Conservation (phyloP, 2,329 filamentous ascomycete species). For the Fusarium ramigenum region DNA sequence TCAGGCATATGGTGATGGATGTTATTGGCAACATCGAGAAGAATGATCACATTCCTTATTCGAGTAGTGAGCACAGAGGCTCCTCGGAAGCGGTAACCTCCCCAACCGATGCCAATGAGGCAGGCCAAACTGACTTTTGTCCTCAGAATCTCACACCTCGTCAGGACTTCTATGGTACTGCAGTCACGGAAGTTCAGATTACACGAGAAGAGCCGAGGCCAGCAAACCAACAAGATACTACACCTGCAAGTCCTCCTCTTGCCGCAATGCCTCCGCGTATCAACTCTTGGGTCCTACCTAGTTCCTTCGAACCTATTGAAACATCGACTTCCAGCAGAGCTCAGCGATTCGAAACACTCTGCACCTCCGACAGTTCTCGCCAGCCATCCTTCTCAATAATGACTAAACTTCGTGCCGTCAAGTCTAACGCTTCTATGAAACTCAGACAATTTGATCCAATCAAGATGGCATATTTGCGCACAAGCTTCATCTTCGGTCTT, state of each 20-base stretch:
- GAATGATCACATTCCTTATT: slow-evolving; percentile 28
- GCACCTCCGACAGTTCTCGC: slow-evolving; percentile 40
- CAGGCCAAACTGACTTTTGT: slow-evolving; percentile 23
- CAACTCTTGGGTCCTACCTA: slow-evolving; percentile 40
- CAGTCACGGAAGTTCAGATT: slow-evolving; percentile 61
- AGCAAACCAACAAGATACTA: neutral
- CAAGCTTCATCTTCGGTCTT: slow-evolving; percentile 68
- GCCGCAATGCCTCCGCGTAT: slow-evolving; percentile 21
- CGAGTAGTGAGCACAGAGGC: slow-evolving; percentile 43
- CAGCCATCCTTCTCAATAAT: slow-evolving; percentile 23
- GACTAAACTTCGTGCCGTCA: slow-evolving; percentile 37
- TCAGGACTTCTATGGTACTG: slow-evolving; percentile 55
- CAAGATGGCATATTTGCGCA: slow-evolving; percentile 68
- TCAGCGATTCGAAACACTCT: slow-evolving; percentile 45
- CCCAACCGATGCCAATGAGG: neutral
- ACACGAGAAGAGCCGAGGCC: slow-evolving; percentile 44
- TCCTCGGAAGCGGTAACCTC: slow-evolving; percentile 49
- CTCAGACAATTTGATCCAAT: slow-evolving; percentile 58
- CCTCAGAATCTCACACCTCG: slow-evolving; percentile 41
- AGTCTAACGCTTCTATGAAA: slow-evolving; percentile 45
- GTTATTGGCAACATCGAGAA: slow-evolving; percentile 36
- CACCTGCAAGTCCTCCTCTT: slow-evolving; percentile 27
- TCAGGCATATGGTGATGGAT: slow-evolving; percentile 55
- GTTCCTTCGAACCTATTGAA: slow-evolving; percentile 24
- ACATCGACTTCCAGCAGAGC: slow-evolving; percentile 12